Base-by-base conservation (phyloP, 139 green algal genomes). In the Picochlorum sp. region DNA sequence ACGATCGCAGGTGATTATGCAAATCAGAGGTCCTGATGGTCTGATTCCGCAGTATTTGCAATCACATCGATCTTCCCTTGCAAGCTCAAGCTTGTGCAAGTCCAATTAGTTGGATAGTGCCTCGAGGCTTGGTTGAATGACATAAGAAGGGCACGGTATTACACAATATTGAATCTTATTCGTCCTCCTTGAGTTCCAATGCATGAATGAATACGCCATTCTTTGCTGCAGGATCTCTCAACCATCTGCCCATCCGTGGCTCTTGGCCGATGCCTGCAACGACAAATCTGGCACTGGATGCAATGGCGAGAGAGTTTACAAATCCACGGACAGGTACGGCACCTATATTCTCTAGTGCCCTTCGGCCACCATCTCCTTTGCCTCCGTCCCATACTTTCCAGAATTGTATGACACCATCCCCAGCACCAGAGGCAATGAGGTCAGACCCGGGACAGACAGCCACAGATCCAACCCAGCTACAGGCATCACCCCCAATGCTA, bases 261-360 rank as follows among this genome's bases (percentile, higher is more conserved):
- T 98, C 92, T 73, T 95, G 85, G 0, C 92, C 92, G 52, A 94
- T 63, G 0, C 83, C 92, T 10, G 92, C 90, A n/a, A 92, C 67
- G 28, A 96, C 37, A 20, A 97, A 83, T 14, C 66, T 62, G 1
- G 80, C 90, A 34, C 67, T 83, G 30, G 63, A 67, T 3, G 79
- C 88, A 4, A 98, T 70, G 11, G 79, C 74, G 1, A 98, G 68
- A 0, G 76, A 77, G 68, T 98, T 98, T 4, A 96, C 86, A 74
- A 94, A 98, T 7, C 92, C 92, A 4, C 74, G 70, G 26, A 79
- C 80, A 2, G 91, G 81, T 10, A 97, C 52, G 4, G 60, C 76
- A 6, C 85, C 80, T 4, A 95, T 31, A 11, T 72, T 77, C 38
- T 64, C 14, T 1, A 83, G 60, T 4, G 34, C 60, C n/a, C 64